phyloP scores from a whole-genome alignment of 306 rosid species.

The Alnus rubra region DNA sequence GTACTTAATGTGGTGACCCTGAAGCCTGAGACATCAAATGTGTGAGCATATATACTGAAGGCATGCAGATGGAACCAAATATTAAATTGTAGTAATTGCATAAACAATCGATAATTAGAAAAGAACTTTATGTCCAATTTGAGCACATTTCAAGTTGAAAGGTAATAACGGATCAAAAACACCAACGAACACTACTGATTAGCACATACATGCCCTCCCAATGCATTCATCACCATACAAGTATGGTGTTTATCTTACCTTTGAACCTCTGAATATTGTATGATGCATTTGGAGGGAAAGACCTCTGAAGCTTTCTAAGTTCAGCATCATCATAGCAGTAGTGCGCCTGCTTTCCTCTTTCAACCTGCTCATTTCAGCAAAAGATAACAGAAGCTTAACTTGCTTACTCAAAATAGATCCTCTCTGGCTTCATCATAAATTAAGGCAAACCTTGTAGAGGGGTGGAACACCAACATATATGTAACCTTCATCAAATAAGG shows the following conservation, averaged over 20 bases:
- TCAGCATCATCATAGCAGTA: constrained; percentile 85
- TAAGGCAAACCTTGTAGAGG: constrained; percentile 74
- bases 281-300: constrained; percentile 81
- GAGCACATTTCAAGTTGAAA: constrained; percentile 2
- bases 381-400: constrained; percentile 31
- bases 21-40: background rate
- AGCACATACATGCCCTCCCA: background rate
- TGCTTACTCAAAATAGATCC: constrained; percentile 14
- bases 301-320: constrained; percentile 54
- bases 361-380: constrained; percentile 56
- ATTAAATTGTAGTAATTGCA: background rate
- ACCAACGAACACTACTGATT: background rate
- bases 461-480: constrained; percentile 99
- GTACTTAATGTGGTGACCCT: background rate
- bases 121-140: background rate
- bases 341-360: constrained; percentile 76
- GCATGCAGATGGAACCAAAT: background rate
- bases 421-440: constrained; percentile 16
- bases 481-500: constrained; percentile 89
- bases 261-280: constrained; percentile 92
- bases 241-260: constrained; percentile 47
- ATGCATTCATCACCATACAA: background rate
- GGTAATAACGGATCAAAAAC: background rate
- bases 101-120: background rate
- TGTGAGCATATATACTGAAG: background rate